Base-by-base conservation (phyloP, 2,329 filamentous ascomycete genomes). In the Thelonectria olida region DNA sequence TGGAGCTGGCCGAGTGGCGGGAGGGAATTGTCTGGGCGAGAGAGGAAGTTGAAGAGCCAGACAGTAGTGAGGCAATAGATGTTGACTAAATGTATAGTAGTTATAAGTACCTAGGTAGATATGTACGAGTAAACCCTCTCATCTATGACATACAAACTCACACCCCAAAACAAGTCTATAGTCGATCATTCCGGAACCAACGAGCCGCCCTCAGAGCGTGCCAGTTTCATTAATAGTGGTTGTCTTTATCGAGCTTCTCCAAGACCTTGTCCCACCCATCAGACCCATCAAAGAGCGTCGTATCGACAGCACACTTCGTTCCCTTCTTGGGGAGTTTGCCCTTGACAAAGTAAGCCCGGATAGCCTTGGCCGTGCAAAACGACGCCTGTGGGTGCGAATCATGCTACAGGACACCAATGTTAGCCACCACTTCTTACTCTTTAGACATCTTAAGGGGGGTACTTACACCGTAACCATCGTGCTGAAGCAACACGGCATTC, bases 401-500 rank as follows among this genome's bases (percentile, higher is more conserved):
- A 34, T 67, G 66, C 59, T 66, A 42, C n/a, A n/a, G n/a, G n/a
- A n/a, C n/a, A n/a, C n/a, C n/a, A n/a, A n/a, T n/a, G n/a, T n/a
- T n/a, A n/a, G n/a, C n/a, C n/a, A n/a, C n/a, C n/a, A n/a, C n/a
- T n/a, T n/a, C n/a, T n/a, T n/a, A n/a, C n/a, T n/a, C n/a, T n/a
- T n/a, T n/a, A n/a, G n/a, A n/a, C n/a, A n/a, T n/a, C 13, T 12
- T n/a, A 39, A 10, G 25, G 12, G 20, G n/a, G n/a, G 4, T 19
- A 74, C 77, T 69, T 73, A 78, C 76, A 10, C 77, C 76, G n/a
- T 72, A 73, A 36, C 75, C 74, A 12, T 77, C 70, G 5, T 78
- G 72, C 36, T 77, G 68, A 6, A 80, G 71, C 5, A 81, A 65
- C 8, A 73, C 72, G 34, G 79, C 81, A 1, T 74, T 75, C 23